A percentile compares a stretch with the other conserved stretches of the same genome.
Conservation (phyloP, 225 moss, liverwort and hornwort species). For the Pseudoscleropodium purum region DNA sequence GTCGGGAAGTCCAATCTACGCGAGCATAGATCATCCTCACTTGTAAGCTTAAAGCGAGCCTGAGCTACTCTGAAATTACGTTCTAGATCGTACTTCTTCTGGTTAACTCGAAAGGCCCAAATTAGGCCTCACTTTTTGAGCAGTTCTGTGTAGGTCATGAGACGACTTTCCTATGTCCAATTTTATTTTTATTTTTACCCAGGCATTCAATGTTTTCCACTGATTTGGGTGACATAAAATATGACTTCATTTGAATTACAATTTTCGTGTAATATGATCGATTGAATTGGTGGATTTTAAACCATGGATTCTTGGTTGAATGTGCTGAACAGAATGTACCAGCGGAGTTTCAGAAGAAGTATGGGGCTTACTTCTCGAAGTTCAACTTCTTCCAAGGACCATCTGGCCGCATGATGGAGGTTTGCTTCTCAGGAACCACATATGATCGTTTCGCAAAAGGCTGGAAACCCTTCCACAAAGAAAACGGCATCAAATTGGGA, state of each 20-base stretch:
- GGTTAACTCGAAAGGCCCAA: neutral
- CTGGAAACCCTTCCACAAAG: constrained; percentile 5
- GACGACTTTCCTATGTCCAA: neutral
- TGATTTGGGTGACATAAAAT: neutral
- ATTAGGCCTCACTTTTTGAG: neutral
- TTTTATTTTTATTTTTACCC: neutral
- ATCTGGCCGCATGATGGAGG: neutral
- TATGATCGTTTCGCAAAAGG: neutral
- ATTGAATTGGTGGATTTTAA: neutral
- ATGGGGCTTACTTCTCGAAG: neutral
- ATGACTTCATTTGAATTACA: neutral
- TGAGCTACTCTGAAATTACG: neutral
- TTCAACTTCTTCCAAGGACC: constrained; percentile 7
- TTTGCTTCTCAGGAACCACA: neutral
- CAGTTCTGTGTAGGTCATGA: neutral
- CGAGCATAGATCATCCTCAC: neutral
- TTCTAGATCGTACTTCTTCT: neutral
- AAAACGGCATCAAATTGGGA: constrained; percentile 4
- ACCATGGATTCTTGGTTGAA: neutral
- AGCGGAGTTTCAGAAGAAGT: constrained; percentile 11
- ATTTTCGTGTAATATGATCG: neutral
- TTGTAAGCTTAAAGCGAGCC: neutral
- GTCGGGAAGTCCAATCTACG: neutral
- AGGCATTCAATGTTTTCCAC: neutral
- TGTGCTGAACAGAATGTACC: neutral